These are phyloP conservation scores for Jaltomata sinuosa DNA, from an alignment of 257 asterid genomes.

Conservation along the genomic window DNA sequence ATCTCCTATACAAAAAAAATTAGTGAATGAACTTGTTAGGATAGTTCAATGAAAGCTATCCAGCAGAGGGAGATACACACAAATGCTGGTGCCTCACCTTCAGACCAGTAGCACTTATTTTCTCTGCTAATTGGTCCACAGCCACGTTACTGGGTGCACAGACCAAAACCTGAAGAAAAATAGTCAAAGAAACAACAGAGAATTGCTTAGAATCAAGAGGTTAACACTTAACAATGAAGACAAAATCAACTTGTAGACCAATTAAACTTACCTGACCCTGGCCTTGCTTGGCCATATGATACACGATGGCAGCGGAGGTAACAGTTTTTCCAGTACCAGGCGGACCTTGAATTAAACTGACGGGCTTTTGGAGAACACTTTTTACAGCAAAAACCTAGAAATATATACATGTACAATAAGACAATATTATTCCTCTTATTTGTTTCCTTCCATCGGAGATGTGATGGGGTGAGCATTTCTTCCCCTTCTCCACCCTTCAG, in stretches of 20 bases:
- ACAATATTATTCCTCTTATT: background rate
- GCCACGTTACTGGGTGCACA: conserved; percentile 99
- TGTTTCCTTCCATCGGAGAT: background rate
- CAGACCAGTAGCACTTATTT: conserved; percentile 94
- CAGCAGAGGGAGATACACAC: background rate
- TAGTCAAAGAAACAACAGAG: conserved; percentile 1
- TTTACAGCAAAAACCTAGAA: conserved; percentile 90
- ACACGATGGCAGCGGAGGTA: conserved; percentile 96
- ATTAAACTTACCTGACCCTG: conserved; percentile 73
- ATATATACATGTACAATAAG: background rate
- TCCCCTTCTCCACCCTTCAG: background rate
- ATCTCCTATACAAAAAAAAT: background rate
- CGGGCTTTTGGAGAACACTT: conserved; percentile 96
- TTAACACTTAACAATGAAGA: background rate
- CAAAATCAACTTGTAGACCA: background rate
- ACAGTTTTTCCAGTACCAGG: conserved; percentile 99
- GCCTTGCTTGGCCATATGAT: conserved; percentile 99
- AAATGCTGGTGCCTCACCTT: conserved; percentile 40
- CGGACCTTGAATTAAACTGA: conserved; percentile 96
- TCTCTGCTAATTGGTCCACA: conserved; percentile 98
- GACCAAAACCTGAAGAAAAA: conserved; percentile 70
- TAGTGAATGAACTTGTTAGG: background rate
- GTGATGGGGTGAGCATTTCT: background rate
- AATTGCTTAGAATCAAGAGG: background rate
- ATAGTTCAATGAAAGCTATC: background rate